These are phyloP conservation scores for Jatropha multifida DNA, from an alignment of 441 rosid species.

Conservation along the genomic window DNA sequence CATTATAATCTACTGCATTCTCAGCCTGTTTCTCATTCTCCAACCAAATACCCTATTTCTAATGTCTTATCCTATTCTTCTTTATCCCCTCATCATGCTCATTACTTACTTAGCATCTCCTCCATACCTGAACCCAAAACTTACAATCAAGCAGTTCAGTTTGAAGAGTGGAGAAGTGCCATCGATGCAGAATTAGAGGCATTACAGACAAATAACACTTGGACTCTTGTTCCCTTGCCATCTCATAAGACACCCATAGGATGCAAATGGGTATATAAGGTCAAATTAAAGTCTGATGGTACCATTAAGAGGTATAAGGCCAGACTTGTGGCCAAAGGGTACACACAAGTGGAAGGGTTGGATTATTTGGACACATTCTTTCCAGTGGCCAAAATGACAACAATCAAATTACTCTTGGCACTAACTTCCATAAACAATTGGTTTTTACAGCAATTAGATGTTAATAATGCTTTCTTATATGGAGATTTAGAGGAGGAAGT, in stretches of 20 bases:
- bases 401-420: not conserved
- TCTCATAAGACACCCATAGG: not conserved
- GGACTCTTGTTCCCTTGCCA: not conserved
- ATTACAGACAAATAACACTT: not conserved
- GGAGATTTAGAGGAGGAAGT: no score
- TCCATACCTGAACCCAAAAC: not conserved
- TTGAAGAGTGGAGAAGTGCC: not conserved
- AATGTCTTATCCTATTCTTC: no score
- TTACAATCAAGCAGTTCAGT: not conserved
- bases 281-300: not conserved
- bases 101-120: not conserved
- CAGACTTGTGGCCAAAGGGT: not conserved
- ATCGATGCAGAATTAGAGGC: not conserved
- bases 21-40: no score
- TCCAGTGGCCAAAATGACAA: not conserved
- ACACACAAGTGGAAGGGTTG: not conserved
- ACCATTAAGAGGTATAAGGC: not conserved
- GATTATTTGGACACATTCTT: not conserved
- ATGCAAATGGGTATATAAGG: not conserved
- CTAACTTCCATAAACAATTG: not conserved
- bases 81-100: not conserved
- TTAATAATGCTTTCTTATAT: no score
- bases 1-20: no score
- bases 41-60: not conserved
- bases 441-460: not conserved